These are phyloP conservation scores for Aeminium ludgeri DNA, from an alignment of 495 filamentous ascomycete species.

Conservation along the genomic window DNA sequence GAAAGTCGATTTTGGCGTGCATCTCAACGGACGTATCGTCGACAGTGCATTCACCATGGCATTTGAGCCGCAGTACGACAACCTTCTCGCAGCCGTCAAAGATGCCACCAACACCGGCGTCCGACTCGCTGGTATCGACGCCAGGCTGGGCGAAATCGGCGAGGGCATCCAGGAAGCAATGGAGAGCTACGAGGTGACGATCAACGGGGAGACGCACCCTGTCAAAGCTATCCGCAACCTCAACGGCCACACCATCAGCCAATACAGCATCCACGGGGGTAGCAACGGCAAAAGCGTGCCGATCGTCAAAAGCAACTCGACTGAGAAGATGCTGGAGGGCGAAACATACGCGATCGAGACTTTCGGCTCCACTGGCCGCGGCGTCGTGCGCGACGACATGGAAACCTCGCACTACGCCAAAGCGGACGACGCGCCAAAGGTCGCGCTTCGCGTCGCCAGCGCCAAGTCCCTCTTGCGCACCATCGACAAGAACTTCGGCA, in stretches of 20 bases:
- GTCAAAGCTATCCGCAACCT: constrained; percentile 43
- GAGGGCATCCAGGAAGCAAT: constrained; percentile 49
- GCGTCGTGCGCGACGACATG: constrained; percentile 29
- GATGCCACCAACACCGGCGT: constrained; percentile 49
- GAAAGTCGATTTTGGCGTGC: constrained; percentile 53
- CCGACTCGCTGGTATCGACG: constrained; percentile 44
- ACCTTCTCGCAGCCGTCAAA: constrained; percentile 41
- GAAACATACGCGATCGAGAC: constrained; percentile 52
- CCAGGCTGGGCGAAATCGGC: constrained; percentile 42
- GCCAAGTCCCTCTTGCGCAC: constrained; percentile 42
- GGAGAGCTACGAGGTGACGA: constrained; percentile 49
- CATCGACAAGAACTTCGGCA: constrained; percentile 48
- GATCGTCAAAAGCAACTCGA: constrained; percentile 37
- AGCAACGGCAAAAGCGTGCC: constrained; percentile 38
- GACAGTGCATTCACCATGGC: constrained; percentile 48
- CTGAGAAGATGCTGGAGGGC: constrained; percentile 50
- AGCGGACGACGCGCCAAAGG: constrained; percentile 32
- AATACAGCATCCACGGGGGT: constrained; percentile 40
- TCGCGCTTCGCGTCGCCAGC: constrained; percentile 34
- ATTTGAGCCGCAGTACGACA: constrained; percentile 44
- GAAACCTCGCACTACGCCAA: constrained; percentile 40
- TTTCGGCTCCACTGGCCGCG: constrained; percentile 44
- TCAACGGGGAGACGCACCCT: constrained; percentile 37
- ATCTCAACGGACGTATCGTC: constrained; percentile 48
- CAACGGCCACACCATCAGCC: constrained; percentile 43